A percentile compares a stretch with the other conserved stretches of the same genome.
These are phyloP conservation scores for Gracilariopsis chorda DNA, from an alignment of 23 red algal genomes.

Conservation along the genomic window DNA sequence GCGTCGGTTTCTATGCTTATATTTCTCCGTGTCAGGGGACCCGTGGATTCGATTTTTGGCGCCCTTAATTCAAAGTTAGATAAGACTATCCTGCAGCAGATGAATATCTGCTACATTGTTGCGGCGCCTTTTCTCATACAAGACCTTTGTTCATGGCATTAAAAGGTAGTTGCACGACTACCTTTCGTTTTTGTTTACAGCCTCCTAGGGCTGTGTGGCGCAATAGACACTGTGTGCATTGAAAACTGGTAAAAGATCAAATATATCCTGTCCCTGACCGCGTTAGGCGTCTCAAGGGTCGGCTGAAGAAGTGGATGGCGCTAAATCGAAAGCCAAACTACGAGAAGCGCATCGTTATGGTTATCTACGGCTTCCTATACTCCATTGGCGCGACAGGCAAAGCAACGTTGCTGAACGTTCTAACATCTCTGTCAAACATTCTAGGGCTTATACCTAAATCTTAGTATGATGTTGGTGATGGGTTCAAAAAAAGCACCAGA, in stretches of 20 bases:
- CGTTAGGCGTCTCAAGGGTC: slow-evolving; percentile 33
- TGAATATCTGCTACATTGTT: slow-evolving; percentile 60
- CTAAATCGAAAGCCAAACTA: slow-evolving; percentile 26
- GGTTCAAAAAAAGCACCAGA: slow-evolving; percentile 21
- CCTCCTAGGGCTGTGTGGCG: slow-evolving; percentile 59
- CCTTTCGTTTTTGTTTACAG: slow-evolving; percentile 68
- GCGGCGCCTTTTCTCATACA: slow-evolving; percentile 74
- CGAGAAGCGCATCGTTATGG: slow-evolving; percentile 43
- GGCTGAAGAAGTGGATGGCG: slow-evolving; percentile 48
- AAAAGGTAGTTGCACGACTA: slow-evolving; percentile 59
- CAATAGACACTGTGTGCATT: slow-evolving; percentile 68
- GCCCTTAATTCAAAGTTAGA: slow-evolving; percentile 43
- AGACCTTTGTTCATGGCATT: slow-evolving; percentile 44
- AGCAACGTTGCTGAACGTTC: slow-evolving; percentile 72
- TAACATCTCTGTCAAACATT: slow-evolving; percentile 40
- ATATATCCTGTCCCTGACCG: slow-evolving; percentile 64
- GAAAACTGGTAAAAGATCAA: slow-evolving; percentile 63
- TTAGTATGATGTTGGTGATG: slow-evolving; percentile 62
- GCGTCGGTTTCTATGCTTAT: slow-evolving; percentile 61
- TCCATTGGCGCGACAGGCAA: slow-evolving; percentile 63
- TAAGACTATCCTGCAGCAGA: slow-evolving; percentile 12
- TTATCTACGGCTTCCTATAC: slow-evolving; percentile 70
- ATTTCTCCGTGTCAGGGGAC: slow-evolving; percentile 66
- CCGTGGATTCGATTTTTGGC: slow-evolving; percentile 62
- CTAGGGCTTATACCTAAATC: neutral